Evolutionary conservation across 2,329 filamentous ascomycete species (phyloP).

Genomic region (Colletotrichum zoysiae): DNA sequence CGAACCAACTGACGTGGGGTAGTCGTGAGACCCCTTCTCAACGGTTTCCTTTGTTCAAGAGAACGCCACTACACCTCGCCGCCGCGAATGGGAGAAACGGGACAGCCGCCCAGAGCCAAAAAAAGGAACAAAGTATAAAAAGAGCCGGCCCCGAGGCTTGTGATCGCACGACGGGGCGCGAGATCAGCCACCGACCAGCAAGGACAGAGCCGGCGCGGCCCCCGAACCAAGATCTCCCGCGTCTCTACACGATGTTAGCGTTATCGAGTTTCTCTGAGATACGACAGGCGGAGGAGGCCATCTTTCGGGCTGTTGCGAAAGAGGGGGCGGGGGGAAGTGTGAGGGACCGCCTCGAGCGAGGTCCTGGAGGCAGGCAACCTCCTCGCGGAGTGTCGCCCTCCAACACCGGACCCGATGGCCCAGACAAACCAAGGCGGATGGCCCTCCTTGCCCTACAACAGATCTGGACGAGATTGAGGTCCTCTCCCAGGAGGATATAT

Average conservation of each 20-base stretch:
- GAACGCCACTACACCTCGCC: neutral
- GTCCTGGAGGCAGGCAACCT: neutral
- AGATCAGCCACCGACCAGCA: neutral
- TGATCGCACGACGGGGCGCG: neutral
- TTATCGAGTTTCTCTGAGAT: neutral
- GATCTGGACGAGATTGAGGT: slow-evolving; percentile 5
- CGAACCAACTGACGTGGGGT: neutral
- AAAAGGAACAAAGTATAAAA: neutral
- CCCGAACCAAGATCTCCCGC: slow-evolving; percentile 6
- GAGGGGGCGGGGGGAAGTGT: neutral
- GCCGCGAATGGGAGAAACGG: neutral
- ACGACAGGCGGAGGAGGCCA: neutral
- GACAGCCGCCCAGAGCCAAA: neutral
- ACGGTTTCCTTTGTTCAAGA: slow-evolving; percentile 15
- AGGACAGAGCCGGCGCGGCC: neutral
- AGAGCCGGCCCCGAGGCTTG: slow-evolving; percentile 5
- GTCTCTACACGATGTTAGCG: neutral
- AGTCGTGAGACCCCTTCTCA: neutral
- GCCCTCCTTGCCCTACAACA: neutral
- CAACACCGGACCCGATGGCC: slow-evolving; percentile 12
- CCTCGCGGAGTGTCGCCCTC: slow-evolving; percentile 5
- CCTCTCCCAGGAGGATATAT: neutral
- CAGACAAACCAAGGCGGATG: slow-evolving; percentile 4
- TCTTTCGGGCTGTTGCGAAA: neutral
- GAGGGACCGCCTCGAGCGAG: neutral